phyloP scores from a whole-genome alignment of 1,284 basidiomycete genomes.

The Cystobasidiaceae sp. region DNA sequence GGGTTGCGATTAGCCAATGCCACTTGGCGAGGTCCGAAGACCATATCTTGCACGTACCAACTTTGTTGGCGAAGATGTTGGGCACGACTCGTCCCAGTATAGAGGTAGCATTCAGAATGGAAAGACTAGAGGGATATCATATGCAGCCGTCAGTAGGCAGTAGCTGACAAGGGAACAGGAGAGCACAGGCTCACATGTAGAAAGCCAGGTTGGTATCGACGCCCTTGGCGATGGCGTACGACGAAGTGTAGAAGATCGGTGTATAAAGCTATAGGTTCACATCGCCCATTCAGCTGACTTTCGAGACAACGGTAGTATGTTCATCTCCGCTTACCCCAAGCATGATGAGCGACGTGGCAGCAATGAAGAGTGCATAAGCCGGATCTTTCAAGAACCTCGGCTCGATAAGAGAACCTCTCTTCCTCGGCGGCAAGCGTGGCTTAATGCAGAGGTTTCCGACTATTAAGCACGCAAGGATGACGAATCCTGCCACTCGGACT shows the following conservation, averaged over 20 bases:
- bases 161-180: too few relatives aligned
- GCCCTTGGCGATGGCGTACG: slow-evolving; percentile 15
- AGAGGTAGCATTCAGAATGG: slow-evolving; percentile 18
- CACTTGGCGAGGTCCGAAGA: not conserved
- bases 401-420: slow-evolving; percentile 1
- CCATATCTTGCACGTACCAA: not conserved
- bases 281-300: too few relatives aligned
- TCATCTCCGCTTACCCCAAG: not conserved
- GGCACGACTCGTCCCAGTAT: slow-evolving; percentile 16
- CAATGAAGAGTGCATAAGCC: slow-evolving; percentile 1
- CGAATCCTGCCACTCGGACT: slow-evolving; percentile 17
- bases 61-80: slow-evolving; percentile 27
- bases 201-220: slow-evolving; percentile 10
- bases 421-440: slow-evolving; percentile 11
- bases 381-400: slow-evolving; percentile 20
- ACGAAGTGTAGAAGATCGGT: slow-evolving; percentile 15
- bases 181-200: slow-evolving; percentile 14
- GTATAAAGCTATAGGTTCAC: too few relatives aligned
- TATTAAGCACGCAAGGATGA: slow-evolving; percentile 2
- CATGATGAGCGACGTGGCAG: slow-evolving; percentile 16
- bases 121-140: slow-evolving; percentile 1
- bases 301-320: not conserved
- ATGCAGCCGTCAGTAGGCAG: too few relatives aligned
- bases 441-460: not conserved
- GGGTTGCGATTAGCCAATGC: not conserved